Conservation (phyloP, 2,329 filamentous ascomycete species). For the Paracoccidioides lutzii region DNA sequence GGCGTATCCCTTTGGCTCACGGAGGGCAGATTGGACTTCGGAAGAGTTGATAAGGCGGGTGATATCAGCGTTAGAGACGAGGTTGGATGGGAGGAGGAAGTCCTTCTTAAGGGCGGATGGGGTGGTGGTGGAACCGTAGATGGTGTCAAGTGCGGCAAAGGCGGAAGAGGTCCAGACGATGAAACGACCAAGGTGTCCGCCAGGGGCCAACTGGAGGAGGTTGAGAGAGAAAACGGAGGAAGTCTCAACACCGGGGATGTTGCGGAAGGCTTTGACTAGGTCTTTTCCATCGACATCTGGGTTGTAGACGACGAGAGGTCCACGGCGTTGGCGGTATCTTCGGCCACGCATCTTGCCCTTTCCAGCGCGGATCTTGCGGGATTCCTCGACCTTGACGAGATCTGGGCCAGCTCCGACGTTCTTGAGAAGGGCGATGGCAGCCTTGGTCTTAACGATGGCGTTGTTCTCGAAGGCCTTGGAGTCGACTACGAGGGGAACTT, state of each 20-base stretch:
- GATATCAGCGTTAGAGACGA: conserved; percentile 89
- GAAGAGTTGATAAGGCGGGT: conserved; percentile 98
- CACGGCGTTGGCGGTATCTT: conserved; percentile 93
- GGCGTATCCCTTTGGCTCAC: conserved; percentile 78
- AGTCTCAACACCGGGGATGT: conserved; percentile 97
- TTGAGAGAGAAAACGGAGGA: conserved; percentile 87
- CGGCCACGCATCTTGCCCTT: conserved; percentile 98
- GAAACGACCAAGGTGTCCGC: conserved; percentile 98
- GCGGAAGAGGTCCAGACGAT: conserved; percentile 97
- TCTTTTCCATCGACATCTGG: conserved; percentile 90
- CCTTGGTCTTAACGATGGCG: conserved; percentile 75
- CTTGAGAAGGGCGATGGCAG: conserved; percentile 75
- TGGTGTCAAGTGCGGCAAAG: conserved; percentile 89
- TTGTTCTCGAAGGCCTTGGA: conserved; percentile 73
- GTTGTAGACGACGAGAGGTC: conserved; percentile 95
- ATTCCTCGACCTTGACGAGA: conserved; percentile 88
- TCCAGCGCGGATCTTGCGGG: conserved; percentile 92
- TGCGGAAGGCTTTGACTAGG: conserved; percentile 89
- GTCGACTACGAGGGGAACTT: conserved; percentile 94
- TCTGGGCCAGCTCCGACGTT: conserved; percentile 82
- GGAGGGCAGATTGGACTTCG: conserved; percentile 93
- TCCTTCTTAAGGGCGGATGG: conserved; percentile 95
- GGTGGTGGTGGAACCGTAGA: conserved; percentile 89
- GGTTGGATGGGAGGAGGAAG: conserved; percentile 88
- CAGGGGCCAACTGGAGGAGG: conserved; percentile 97